Evolutionary conservation across 2,329 filamentous ascomycete genomes (phyloP).

Genomic region (Phaeosphaeria sp.): DNA sequence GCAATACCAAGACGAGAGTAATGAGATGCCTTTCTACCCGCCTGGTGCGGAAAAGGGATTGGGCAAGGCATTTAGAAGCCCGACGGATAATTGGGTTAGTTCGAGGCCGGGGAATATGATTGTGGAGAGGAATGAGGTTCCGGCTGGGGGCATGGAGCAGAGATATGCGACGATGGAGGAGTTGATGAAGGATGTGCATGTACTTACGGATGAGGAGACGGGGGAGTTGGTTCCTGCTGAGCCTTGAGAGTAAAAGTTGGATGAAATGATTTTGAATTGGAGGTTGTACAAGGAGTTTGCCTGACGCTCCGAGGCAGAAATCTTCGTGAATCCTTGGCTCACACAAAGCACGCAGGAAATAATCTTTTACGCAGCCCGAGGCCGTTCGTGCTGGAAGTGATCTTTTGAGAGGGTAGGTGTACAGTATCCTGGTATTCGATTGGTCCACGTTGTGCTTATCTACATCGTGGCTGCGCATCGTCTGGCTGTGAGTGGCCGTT

Average conservation of each 20-base stretch:
- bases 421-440: no score
- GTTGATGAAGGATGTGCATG: background rate
- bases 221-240: background rate
- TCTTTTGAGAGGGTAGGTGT: no score
- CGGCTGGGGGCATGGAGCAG: background rate
- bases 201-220: background rate
- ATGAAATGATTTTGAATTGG: no score
- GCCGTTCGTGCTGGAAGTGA: no score
- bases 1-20: background rate
- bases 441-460: no score
- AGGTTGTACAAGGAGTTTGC: no score
- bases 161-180: background rate
- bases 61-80: background rate
- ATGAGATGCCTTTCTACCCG: background rate
- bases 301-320: no score
- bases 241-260: background rate
- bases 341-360: no score
- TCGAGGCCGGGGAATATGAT: background rate
- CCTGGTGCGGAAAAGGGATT: background rate
- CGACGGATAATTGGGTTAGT: background rate
- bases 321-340: no score
- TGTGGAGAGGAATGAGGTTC: background rate
- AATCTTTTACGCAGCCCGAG: no score
- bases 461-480: no score
- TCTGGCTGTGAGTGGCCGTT: no score